These are phyloP conservation scores for Akanthomyces dipterigenus DNA, from an alignment of 2,329 filamentous ascomycete species.

Conservation along the genomic window DNA sequence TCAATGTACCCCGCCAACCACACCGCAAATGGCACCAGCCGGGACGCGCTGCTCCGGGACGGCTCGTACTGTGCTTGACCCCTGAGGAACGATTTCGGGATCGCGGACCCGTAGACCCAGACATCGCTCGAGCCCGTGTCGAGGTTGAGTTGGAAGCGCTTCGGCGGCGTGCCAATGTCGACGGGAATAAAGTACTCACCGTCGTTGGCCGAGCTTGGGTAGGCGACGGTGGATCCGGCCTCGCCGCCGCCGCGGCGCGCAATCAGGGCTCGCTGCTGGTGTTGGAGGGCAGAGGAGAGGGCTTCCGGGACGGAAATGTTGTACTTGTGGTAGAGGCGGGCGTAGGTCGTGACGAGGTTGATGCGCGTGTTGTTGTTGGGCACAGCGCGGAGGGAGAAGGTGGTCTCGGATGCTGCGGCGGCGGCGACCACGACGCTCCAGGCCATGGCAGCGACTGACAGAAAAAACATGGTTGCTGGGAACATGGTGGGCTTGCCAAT, in stretches of 20 bases:
- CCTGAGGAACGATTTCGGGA: slow-evolving; percentile 25
- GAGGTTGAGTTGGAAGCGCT: slow-evolving; percentile 33
- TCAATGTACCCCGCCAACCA: slow-evolving; percentile 41
- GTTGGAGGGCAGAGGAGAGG: background rate
- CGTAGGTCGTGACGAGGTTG: background rate
- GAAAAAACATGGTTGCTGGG: background rate
- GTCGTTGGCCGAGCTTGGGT: background rate
- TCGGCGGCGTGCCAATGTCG: slow-evolving; percentile 21
- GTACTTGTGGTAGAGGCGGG: slow-evolving; percentile 2
- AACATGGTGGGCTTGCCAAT: too few species aligned
- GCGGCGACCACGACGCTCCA: background rate
- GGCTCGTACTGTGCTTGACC: slow-evolving; percentile 36
- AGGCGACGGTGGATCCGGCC: background rate
- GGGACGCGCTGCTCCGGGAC: slow-evolving; percentile 29
- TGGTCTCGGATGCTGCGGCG: background rate
- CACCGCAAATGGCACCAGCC: slow-evolving; percentile 26
- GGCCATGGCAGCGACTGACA: background rate
- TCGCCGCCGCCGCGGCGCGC: background rate
- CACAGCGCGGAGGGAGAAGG: background rate
- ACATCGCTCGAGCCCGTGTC: slow-evolving; percentile 38
- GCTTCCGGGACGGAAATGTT: background rate
- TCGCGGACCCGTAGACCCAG: slow-evolving; percentile 42
- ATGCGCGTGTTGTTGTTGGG: background rate
- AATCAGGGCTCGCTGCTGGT: background rate
- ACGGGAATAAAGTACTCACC: slow-evolving; percentile 10